Evolutionary conservation across 1,139 yeast genomes (phyloP).

Genomic region (Lodderomyces margitis): DNA sequence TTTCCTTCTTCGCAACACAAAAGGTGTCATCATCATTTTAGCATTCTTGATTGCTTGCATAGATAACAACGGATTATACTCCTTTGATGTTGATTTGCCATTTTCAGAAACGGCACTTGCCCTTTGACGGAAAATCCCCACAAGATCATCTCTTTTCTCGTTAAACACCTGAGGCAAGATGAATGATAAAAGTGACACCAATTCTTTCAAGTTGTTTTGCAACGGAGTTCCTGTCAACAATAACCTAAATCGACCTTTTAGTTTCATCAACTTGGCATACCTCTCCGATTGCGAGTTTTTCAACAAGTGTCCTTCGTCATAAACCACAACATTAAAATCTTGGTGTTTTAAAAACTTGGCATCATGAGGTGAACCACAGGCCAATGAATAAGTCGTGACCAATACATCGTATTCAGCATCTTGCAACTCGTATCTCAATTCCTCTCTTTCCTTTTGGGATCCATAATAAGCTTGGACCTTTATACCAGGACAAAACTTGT

Average conservation of each 20-base stretch:
- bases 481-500: conserved; percentile 79
- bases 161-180: conserved; percentile 82
- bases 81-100: conserved; percentile 26
- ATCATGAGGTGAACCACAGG: conserved; percentile 84
- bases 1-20: conserved; percentile 87
- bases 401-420: conserved; percentile 78
- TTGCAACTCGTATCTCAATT: conserved; percentile 67
- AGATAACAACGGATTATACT: conserved; percentile 78
- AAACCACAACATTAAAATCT: conserved; percentile 82
- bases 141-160: conserved; percentile 79
- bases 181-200: conserved; percentile 85
- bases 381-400: conserved; percentile 90
- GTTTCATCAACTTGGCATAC: conserved; percentile 78
- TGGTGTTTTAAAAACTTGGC: conserved; percentile 71
- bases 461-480: conserved; percentile 94
- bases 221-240: conserved; percentile 95
- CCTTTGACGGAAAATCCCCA: conserved; percentile 79
- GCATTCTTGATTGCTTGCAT: conserved; percentile 92
- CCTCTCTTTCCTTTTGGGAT: conserved; percentile 78
- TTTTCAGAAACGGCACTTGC: conserved; percentile 40
- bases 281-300: conserved; percentile 89
- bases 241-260: conserved; percentile 77
- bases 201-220: conserved; percentile 86
- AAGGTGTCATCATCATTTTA: conserved; percentile 97
- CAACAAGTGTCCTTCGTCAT: conserved; percentile 96